These are phyloP conservation scores for Phyllostachys edulis DNA, from an alignment of 176 grass and related monocot species.

Conservation along the genomic window DNA sequence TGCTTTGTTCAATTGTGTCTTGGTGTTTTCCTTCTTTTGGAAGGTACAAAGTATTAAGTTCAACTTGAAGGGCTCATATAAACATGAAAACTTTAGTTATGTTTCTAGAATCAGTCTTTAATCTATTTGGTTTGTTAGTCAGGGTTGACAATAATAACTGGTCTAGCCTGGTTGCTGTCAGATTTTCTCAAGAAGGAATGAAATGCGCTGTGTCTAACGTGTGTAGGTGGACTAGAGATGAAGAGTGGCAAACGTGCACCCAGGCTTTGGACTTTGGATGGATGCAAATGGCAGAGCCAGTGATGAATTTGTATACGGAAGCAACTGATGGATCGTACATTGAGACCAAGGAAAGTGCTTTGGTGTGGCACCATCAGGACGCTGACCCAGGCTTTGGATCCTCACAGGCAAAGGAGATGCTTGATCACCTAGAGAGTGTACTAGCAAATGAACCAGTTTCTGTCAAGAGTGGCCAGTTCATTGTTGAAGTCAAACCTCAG, in stretches of 20 bases:
- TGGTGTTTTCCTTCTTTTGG: neutral
- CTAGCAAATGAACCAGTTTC: conserved; percentile 89
- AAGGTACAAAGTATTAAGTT: neutral
- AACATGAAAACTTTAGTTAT: neutral
- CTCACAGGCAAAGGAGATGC: conserved; percentile 90
- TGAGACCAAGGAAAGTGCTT: conserved; percentile 82
- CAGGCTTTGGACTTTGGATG: conserved; percentile 73
- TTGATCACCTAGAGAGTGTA: conserved; percentile 97
- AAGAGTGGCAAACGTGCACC: conserved; percentile 62
- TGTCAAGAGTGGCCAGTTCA: conserved; percentile 96
- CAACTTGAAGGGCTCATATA: neutral
- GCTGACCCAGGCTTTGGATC: conserved; percentile 95
- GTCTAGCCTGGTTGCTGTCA: neutral
- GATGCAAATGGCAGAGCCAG: conserved; percentile 93
- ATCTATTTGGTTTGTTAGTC: neutral
- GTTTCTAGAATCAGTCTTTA: neutral
- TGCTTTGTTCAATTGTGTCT: neutral
- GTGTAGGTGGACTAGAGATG: conserved; percentile 65
- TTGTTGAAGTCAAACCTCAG: conserved; percentile 99
- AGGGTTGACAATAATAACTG: neutral
- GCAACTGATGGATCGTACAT: conserved; percentile 90
- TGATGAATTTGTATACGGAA: conserved; percentile 96
- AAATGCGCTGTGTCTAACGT: conserved; percentile 36
- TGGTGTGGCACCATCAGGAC: conserved; percentile 98
- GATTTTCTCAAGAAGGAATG: conserved; percentile 15